Percentiles rank a stretch among this genome's conserved stretches.
phyloP scores from a whole-genome alignment of 139 green algal species.

The Picochlorum sp. region DNA sequence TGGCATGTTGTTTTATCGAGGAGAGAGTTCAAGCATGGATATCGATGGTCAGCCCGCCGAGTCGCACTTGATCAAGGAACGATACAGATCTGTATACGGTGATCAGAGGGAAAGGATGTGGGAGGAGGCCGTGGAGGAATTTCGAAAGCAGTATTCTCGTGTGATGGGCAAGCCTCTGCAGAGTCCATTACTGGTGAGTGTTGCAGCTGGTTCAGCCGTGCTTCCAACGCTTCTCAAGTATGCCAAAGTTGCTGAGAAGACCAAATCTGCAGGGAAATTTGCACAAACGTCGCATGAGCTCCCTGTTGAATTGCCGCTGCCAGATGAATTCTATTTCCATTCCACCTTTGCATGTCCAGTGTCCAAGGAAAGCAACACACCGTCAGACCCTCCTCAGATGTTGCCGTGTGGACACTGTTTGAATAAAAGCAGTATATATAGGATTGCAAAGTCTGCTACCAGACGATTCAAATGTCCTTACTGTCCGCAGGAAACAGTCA shows the following conservation, averaged over 20 bases:
- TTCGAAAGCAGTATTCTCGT: constrained; percentile 70
- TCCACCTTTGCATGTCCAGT: constrained; percentile 91
- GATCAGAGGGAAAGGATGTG: constrained; percentile 53
- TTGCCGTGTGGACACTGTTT: constrained; percentile 92
- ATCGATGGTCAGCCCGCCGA: not conserved
- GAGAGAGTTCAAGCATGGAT: not conserved
- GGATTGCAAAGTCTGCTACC: constrained; percentile 64
- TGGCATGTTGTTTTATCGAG: constrained; percentile 59
- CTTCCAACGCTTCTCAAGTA: constrained; percentile 87
- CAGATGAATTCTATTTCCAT: constrained; percentile 81
- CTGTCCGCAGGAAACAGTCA: constrained; percentile 75
- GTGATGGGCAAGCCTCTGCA: constrained; percentile 74
- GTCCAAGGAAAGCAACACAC: constrained; percentile 62
- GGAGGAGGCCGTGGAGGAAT: constrained; percentile 60
- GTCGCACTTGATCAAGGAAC: not conserved
- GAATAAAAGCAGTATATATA: constrained; percentile 62
- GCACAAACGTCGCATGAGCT: constrained; percentile 49
- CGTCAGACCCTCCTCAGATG: constrained; percentile 85
- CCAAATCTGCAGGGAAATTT: constrained; percentile 5
- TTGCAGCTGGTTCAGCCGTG: constrained; percentile 68
- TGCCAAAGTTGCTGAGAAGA: constrained; percentile 44
- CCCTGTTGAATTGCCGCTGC: constrained; percentile 85
- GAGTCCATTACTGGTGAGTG: constrained; percentile 68
- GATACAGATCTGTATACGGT: constrained; percentile 37
- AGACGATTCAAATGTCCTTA: constrained; percentile 94